Evolutionary conservation across 257 asterid species (phyloP).

Genomic region (Salvia splendens): DNA sequence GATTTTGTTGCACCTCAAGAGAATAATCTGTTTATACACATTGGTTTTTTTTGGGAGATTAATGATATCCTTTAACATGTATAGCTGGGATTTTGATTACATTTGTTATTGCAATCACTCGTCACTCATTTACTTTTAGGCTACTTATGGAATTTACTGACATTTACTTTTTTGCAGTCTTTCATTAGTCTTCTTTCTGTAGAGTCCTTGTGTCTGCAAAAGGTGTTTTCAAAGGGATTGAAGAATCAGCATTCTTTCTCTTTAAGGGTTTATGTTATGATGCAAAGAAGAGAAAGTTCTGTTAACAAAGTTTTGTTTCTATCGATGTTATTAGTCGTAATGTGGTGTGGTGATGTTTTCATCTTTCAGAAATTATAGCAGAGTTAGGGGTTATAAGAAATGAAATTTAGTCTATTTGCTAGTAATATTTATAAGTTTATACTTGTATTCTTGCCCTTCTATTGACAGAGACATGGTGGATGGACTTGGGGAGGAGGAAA

Average conservation of each 20-base stretch:
- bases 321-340: constrained; percentile 4
- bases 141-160: too few species aligned
- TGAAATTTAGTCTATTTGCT: constrained; percentile 26
- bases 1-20: constrained; percentile 30
- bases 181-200: neutral
- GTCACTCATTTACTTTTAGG: neutral
- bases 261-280: neutral
- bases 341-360: constrained; percentile 1
- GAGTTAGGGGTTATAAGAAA: constrained; percentile 12
- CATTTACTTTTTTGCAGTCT: too few species aligned
- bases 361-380: constrained; percentile 8
- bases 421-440: constrained; percentile 1
- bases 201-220: constrained; percentile 9
- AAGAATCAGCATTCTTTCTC: constrained; percentile 6
- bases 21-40: constrained; percentile 14
- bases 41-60: constrained; percentile 12
- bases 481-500: constrained; percentile 99
- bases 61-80: neutral
- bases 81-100: neutral
- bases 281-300: neutral
- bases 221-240: constrained; percentile 1
- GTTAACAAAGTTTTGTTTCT: constrained; percentile 6
- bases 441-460: constrained; percentile 23
- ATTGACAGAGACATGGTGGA: constrained; percentile 88
- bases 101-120: constrained; percentile 9